These are phyloP conservation scores for Stylonectria norvegica DNA, from an alignment of 2,329 filamentous ascomycete species.

Conservation along the genomic window DNA sequence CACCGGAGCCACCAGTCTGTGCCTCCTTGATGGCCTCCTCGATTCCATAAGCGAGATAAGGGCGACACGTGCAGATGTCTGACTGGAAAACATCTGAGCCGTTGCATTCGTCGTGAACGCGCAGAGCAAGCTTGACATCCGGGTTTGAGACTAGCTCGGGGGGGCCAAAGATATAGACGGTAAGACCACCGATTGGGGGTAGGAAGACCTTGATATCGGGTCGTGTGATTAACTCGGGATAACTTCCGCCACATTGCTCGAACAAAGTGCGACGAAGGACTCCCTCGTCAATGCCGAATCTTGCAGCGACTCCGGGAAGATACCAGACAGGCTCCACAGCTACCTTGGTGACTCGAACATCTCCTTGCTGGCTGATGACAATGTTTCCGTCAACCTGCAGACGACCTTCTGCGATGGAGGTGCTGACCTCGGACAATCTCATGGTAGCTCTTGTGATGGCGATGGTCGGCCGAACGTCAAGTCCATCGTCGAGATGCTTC, in stretches of 20 bases:
- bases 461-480: conserved; percentile 18
- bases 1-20: conserved; percentile 81
- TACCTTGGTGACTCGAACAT: conserved; percentile 18
- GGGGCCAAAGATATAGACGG: conserved; percentile 18
- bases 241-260: conserved; percentile 17
- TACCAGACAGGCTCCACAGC: conserved; percentile 20
- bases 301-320: conserved; percentile 15
- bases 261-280: conserved; percentile 13
- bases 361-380: conserved; percentile 10
- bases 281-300: conserved; percentile 16
- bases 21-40: conserved; percentile 91
- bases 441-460: conserved; percentile 16
- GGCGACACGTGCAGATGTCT: conserved; percentile 88
- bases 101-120: conserved; percentile 56
- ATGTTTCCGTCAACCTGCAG: conserved; percentile 15
- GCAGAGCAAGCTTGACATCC: conserved; percentile 15
- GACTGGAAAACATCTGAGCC: conserved; percentile 90
- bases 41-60: conserved; percentile 87
- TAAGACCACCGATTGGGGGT: conserved; percentile 17
- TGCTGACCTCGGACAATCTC: conserved; percentile 13
- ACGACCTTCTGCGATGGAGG: conserved; percentile 9
- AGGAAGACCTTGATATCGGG: conserved; percentile 18
- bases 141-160: conserved; percentile 14
- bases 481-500: conserved; percentile 9
- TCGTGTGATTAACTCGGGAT: conserved; percentile 15